Evolutionary conservation across 2,329 filamentous ascomycete species (phyloP).

Genomic region (Penicillium sp.): DNA sequence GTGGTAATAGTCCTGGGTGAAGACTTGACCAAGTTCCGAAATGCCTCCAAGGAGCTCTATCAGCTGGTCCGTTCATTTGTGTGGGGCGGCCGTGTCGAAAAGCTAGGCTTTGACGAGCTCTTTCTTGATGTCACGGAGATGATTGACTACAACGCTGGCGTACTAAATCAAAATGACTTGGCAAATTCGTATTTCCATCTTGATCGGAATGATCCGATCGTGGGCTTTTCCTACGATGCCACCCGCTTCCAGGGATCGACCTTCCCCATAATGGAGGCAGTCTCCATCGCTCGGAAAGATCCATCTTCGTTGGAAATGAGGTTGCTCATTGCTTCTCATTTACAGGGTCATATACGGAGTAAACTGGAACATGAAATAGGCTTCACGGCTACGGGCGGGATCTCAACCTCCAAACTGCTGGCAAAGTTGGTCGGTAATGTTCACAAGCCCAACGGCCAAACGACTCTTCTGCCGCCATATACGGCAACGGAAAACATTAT

Average conservation of each 20-base stretch:
- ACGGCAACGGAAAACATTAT: slow-evolving; percentile 26
- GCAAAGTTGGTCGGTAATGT: slow-evolving; percentile 80
- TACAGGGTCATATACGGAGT: slow-evolving; percentile 70
- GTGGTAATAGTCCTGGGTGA: slow-evolving; percentile 83
- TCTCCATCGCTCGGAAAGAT: slow-evolving; percentile 17
- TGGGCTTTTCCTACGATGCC: slow-evolving; percentile 79
- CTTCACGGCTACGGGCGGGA: slow-evolving; percentile 83
- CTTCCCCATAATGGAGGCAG: slow-evolving; percentile 43
- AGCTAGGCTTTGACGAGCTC: slow-evolving; percentile 84
- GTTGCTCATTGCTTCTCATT: slow-evolving; percentile 73
- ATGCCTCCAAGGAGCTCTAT: slow-evolving; percentile 80
- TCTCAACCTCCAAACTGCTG: slow-evolving; percentile 82
- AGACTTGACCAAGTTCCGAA: slow-evolving; percentile 78
- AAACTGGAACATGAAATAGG: slow-evolving; percentile 72
- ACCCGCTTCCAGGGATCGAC: slow-evolving; percentile 63
- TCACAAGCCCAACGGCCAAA: slow-evolving; percentile 86
- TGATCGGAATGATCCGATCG: slow-evolving; percentile 67
- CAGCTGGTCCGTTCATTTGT: slow-evolving; percentile 67
- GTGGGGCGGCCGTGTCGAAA: slow-evolving; percentile 76
- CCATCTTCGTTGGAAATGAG: slow-evolving; percentile 50
- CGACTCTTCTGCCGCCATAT: slow-evolving; percentile 70
- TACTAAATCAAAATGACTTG: slow-evolving; percentile 66
- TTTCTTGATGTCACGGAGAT: slow-evolving; percentile 83
- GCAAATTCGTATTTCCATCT: slow-evolving; percentile 75
- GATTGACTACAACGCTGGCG: slow-evolving; percentile 72